Evolutionary conservation across 805 yeast genomes (phyloP).

Genomic region (Saccharomycopsis capsularis): DNA sequence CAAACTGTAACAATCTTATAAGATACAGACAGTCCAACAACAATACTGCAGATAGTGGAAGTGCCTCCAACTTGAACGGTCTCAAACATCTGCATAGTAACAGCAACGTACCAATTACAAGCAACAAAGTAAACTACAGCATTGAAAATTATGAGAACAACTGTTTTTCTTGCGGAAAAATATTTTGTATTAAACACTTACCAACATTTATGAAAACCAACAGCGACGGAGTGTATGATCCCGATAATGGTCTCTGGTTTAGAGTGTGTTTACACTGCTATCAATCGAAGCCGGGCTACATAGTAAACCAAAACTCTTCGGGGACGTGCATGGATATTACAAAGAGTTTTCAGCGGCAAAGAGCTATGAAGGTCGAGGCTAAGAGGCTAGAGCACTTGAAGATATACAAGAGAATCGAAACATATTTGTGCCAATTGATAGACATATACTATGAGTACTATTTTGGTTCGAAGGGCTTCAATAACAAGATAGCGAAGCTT

Average conservation of each 20-base stretch:
- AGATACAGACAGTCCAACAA: background rate
- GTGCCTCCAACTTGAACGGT: background rate
- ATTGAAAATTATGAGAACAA: constrained; percentile 5
- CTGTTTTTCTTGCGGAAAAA: constrained; percentile 47
- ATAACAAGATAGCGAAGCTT: constrained; percentile 24
- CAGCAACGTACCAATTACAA: too few species aligned
- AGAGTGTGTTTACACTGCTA: constrained; percentile 65
- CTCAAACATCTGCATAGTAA: background rate
- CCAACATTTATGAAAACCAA: constrained; percentile 45
- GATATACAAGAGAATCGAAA: constrained; percentile 54
- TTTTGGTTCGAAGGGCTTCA: constrained; percentile 19
- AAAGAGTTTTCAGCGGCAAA: constrained; percentile 30
- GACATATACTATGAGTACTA: constrained; percentile 26
- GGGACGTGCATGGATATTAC: constrained; percentile 46
- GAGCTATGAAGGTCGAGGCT: constrained; percentile 42
- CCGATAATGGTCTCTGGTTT: constrained; percentile 53
- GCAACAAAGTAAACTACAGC: background rate
- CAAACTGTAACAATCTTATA: constrained; percentile 4
- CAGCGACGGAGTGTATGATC: constrained; percentile 40
- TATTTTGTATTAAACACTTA: constrained; percentile 64
- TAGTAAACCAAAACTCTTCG: constrained; percentile 25
- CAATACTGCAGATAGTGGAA: background rate
- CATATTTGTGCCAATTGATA: constrained; percentile 31
- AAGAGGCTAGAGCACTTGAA: constrained; percentile 46
- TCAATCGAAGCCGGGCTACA: constrained; percentile 45